Evolutionary conservation across 257 asterid species (phyloP).

Genomic region (Solanum lignicaule): DNA sequence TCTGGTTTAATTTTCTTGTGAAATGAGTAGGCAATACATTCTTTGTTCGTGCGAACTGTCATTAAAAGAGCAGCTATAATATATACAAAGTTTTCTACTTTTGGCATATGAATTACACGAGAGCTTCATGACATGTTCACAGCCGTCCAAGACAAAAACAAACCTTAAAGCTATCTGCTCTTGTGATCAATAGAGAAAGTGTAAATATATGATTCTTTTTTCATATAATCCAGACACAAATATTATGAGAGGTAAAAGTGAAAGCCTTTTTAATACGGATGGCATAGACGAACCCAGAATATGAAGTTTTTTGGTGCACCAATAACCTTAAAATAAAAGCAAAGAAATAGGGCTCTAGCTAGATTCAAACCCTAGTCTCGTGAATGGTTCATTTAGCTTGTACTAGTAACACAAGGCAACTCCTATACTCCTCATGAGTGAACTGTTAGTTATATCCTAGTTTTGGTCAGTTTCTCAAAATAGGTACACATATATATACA

Average conservation of each 20-base stretch:
- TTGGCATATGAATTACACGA: not conserved
- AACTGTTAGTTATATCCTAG: too few species aligned
- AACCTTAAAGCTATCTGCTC: not conserved
- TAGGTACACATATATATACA: too few species aligned
- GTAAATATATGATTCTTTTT: not conserved
- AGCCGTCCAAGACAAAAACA: slow-evolving; percentile 1
- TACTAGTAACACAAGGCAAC: not conserved
- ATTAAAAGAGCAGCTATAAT: not conserved
- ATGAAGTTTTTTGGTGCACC: not conserved
- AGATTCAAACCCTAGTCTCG: not conserved
- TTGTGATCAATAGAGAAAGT: not conserved
- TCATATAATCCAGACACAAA: too few species aligned
- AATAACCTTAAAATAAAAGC: too few species aligned
- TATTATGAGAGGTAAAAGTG: not conserved
- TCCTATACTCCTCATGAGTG: not conserved
- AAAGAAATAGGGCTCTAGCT: not conserved
- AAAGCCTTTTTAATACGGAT: too few species aligned
- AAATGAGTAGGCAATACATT: not conserved
- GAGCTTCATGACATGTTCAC: not conserved
- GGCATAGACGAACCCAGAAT: too few species aligned
- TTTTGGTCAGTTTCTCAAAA: too few species aligned
- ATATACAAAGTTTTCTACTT: not conserved
- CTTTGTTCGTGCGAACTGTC: slow-evolving; percentile 8
- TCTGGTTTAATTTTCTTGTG: not conserved
- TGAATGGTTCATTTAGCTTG: not conserved